These are phyloP conservation scores for Styphnolobium japonicum DNA, from an alignment of 306 rosid genomes.

Conservation along the genomic window DNA sequence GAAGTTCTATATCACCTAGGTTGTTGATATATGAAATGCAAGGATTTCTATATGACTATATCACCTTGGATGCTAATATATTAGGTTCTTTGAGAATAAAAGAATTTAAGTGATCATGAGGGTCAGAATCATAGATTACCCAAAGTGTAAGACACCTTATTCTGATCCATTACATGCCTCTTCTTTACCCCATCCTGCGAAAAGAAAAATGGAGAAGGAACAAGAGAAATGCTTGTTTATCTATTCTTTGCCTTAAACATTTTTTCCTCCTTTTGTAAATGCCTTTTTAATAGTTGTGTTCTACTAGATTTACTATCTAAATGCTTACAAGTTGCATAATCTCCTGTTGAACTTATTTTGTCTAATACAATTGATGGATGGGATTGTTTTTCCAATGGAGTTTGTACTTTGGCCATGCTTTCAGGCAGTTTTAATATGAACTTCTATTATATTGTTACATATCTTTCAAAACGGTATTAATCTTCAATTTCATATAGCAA, in stretches of 20 bases:
- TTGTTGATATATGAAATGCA: background rate
- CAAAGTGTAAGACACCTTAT: background rate
- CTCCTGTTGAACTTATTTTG: background rate
- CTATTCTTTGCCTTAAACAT: background rate
- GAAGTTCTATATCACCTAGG: background rate
- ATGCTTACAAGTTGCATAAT: background rate
- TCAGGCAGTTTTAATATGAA: constrained; percentile 12
- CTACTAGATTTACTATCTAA: background rate
- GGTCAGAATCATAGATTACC: background rate
- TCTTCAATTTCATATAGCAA: background rate
- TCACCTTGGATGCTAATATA: background rate
- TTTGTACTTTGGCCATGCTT: background rate
- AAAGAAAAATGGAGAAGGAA: background rate
- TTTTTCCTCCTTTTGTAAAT: background rate
- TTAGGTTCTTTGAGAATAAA: constrained; percentile 1
- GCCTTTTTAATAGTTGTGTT: background rate
- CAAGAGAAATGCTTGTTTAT: background rate
- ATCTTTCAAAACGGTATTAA: background rate
- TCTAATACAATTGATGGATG: background rate
- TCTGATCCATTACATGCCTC: background rate
- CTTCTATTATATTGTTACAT: background rate
- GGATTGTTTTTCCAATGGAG: background rate
- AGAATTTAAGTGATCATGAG: background rate
- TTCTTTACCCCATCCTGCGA: background rate
- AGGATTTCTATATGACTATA: constrained; percentile 7